Evolutionary conservation across 2,329 filamentous ascomycete species (phyloP).

Genomic region (Aschersonia sp.): DNA sequence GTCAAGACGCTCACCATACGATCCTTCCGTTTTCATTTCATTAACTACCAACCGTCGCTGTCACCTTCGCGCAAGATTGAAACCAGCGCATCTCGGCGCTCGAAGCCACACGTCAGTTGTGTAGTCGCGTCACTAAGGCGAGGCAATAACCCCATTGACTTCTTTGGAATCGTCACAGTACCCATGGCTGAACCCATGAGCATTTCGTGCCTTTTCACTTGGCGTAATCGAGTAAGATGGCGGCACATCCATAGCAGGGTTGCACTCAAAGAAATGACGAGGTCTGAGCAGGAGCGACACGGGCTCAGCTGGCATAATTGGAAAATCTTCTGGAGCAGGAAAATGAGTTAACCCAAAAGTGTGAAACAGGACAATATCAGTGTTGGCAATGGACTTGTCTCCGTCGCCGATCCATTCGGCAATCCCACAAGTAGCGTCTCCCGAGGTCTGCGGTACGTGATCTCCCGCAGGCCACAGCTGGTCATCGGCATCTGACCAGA

Average conservation of each 20-base stretch:
- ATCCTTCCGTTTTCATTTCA: too few relatives aligned
- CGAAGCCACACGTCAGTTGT: not conserved
- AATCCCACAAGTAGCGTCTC: constrained; percentile 59
- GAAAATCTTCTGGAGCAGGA: constrained; percentile 80
- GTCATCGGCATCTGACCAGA: constrained; percentile 52
- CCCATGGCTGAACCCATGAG: not conserved
- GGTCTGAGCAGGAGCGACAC: constrained; percentile 70
- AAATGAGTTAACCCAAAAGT: constrained; percentile 88
- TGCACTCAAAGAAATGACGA: constrained; percentile 68
- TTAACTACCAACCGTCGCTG: too few relatives aligned
- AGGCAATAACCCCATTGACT: not conserved
- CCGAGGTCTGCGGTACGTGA: constrained; percentile 78
- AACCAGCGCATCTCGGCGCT: not conserved
- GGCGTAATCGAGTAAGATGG: constrained; percentile 21
- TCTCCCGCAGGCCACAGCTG: constrained; percentile 76
- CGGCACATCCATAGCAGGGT: constrained; percentile 68
- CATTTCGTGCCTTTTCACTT: not conserved
- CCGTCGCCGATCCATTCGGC: constrained; percentile 67
- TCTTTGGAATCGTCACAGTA: not conserved
- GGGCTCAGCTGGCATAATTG: constrained; percentile 78
- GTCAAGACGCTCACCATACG: too few relatives aligned
- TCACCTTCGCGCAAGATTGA: not conserved
- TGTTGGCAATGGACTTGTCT: constrained; percentile 56
- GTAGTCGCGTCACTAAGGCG: not conserved
- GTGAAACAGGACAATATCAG: constrained; percentile 83